Conservation (phyloP, 2,329 filamentous ascomycete genomes). For the Phialemonium atrogriseum region DNA sequence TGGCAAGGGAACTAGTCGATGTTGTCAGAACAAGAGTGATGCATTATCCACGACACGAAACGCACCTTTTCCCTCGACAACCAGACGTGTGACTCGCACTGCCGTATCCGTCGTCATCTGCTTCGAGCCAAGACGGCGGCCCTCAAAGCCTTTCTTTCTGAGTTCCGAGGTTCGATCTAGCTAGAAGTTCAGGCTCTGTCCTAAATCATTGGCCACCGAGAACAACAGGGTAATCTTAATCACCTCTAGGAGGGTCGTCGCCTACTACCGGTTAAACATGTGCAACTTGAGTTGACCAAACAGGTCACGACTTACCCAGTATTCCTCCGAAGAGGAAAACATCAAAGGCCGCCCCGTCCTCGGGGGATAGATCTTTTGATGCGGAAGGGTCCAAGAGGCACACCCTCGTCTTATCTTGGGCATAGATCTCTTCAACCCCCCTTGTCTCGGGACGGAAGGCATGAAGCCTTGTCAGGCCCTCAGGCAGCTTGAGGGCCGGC, state of each 20-base stretch:
- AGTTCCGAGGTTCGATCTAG: slow-evolving; percentile 97
- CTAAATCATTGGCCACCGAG: too few species aligned
- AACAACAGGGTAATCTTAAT: slow-evolving; percentile 22
- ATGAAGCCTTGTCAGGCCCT: slow-evolving; percentile 42
- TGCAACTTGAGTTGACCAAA: too few species aligned
- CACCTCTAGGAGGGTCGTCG: slow-evolving; percentile 90
- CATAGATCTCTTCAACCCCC: slow-evolving; percentile 78
- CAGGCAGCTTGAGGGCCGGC: slow-evolving; percentile 55
- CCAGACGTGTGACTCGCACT: slow-evolving; percentile 83
- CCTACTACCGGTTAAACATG: too few species aligned
- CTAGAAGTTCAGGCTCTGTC: too few species aligned
- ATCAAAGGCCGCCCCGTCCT: slow-evolving; percentile 76
- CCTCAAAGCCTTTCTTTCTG: slow-evolving; percentile 84
- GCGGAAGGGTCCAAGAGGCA: slow-evolving; percentile 88
- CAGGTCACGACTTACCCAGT: slow-evolving; percentile 55
- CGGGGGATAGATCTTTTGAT: slow-evolving; percentile 69
- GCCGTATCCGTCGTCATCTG: slow-evolving; percentile 99
- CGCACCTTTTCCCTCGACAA: slow-evolving; percentile 75
- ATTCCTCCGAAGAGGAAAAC: slow-evolving; percentile 95
- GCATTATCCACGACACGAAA: slow-evolving; percentile 1
- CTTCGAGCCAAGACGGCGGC: slow-evolving; percentile 77
- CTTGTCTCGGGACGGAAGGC: slow-evolving; percentile 65
- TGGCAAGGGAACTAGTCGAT: slow-evolving; percentile 61
- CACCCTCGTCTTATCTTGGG: slow-evolving; percentile 62
- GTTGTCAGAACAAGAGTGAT: neutral